phyloP scores from a whole-genome alignment of 306 rosid species.

The Prunus mongolica region DNA sequence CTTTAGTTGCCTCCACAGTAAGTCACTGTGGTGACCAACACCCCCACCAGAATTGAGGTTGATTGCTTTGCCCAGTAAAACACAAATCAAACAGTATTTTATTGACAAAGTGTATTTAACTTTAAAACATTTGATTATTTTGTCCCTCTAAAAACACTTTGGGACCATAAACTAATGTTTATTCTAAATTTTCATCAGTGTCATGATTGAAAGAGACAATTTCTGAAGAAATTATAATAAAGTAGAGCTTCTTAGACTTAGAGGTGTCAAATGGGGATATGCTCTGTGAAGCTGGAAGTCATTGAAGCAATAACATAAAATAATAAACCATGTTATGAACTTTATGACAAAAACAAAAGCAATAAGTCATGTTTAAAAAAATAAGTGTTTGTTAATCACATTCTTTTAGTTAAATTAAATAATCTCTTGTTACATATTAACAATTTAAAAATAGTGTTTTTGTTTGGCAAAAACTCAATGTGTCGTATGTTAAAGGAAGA shows the following conservation, averaged over 20 bases:
- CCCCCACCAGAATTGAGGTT: slow-evolving; percentile 15
- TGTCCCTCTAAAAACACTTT: neutral
- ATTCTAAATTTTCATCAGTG: neutral
- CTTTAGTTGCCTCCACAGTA: slow-evolving; percentile 26
- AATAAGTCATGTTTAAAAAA: neutral
- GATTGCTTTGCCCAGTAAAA: neutral
- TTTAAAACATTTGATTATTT: neutral
- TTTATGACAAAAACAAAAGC: neutral
- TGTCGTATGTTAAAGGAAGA: no score
- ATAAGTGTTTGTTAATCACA: no score
- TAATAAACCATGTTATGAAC: neutral
- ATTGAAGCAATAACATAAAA: neutral
- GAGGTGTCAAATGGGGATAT: neutral
- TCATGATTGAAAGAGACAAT: neutral
- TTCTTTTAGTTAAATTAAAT: no score
- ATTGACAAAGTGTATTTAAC: neutral
- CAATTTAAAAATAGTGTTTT: no score
- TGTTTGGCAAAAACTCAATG: no score
- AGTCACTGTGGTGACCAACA: slow-evolving; percentile 25
- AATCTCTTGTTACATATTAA: no score
- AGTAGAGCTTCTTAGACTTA: neutral
- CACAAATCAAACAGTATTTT: neutral
- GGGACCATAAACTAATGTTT: neutral
- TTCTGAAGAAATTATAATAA: neutral
- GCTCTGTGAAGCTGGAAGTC: neutral